phyloP scores from a whole-genome alignment of 1,284 basidiomycete genomes.

The Cryptococcus sp. region DNA sequence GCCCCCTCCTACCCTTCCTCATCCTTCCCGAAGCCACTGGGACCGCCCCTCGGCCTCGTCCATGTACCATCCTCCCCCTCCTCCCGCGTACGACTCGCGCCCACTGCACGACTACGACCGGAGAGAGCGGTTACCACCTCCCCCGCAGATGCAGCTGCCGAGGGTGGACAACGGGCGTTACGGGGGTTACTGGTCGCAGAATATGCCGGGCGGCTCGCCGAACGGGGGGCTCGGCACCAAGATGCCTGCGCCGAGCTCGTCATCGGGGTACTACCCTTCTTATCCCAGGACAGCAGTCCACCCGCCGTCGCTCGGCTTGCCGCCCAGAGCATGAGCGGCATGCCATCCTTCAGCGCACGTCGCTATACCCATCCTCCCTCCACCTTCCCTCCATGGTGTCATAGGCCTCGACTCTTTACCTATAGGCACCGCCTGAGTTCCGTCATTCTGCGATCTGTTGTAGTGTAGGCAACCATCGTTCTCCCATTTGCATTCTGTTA shows the following conservation, averaged over 20 bases:
- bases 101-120: slow-evolving; percentile 1
- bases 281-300: neutral
- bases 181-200: neutral
- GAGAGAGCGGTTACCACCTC: neutral
- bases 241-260: neutral
- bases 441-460: too few species aligned
- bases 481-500: too few species aligned
- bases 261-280: neutral
- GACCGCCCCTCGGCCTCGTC: neutral
- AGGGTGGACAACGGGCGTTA: neutral
- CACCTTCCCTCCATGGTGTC: neutral
- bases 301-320: neutral
- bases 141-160: neutral
- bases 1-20: neutral
- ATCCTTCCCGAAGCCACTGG: neutral
- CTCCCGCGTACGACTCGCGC: slow-evolving; percentile 2
- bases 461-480: too few species aligned
- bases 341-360: neutral
- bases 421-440: too few species aligned
- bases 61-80: neutral
- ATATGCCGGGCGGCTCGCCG: neutral
- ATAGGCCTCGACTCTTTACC: too few species aligned
- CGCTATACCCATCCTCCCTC: neutral
- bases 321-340: neutral
- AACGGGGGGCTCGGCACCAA: too few species aligned